Conservation (phyloP, 768 basidiomycete genomes). For the Pholiota molesta region DNA sequence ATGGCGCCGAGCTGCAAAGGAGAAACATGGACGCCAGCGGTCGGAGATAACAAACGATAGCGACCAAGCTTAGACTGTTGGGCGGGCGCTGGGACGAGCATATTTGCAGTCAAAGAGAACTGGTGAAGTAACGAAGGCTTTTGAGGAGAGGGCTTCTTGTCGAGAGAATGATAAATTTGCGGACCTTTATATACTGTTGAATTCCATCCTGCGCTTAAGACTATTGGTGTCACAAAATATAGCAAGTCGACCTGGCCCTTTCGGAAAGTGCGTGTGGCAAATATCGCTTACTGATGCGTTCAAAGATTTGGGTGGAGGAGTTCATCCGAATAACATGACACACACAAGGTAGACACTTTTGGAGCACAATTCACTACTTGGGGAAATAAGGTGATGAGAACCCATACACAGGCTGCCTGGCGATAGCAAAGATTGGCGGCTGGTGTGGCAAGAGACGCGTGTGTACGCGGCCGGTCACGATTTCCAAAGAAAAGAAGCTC, state of each 20-base stretch:
- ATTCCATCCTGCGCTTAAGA: background rate
- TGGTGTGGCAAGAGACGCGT: background rate
- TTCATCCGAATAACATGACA: no score
- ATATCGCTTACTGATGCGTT: no score
- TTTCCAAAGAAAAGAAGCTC: background rate
- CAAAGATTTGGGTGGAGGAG: no score
- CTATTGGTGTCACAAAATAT: background rate
- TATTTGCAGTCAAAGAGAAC: background rate
- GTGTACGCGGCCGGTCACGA: background rate
- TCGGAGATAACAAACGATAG: slow-evolving; percentile 43
- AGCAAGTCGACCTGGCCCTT: no score
- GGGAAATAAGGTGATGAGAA: background rate
- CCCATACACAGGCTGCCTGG: background rate
- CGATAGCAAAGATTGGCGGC: no score
- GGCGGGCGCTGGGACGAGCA: slow-evolving; percentile 8
- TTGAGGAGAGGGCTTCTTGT: background rate
- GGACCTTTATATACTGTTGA: background rate
- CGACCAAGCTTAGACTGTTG: slow-evolving; percentile 36
- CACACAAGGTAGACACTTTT: no score
- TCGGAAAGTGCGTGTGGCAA: no score
- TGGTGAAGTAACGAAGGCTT: background rate
- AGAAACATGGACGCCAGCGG: slow-evolving; percentile 50
- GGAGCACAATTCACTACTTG: no score
- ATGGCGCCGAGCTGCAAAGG: slow-evolving; percentile 51
- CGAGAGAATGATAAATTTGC: background rate